A percentile compares a stretch with the other conserved stretches of the same genome.
Conservation (phyloP, 768 basidiomycete species). For the Ramaria sp. region DNA sequence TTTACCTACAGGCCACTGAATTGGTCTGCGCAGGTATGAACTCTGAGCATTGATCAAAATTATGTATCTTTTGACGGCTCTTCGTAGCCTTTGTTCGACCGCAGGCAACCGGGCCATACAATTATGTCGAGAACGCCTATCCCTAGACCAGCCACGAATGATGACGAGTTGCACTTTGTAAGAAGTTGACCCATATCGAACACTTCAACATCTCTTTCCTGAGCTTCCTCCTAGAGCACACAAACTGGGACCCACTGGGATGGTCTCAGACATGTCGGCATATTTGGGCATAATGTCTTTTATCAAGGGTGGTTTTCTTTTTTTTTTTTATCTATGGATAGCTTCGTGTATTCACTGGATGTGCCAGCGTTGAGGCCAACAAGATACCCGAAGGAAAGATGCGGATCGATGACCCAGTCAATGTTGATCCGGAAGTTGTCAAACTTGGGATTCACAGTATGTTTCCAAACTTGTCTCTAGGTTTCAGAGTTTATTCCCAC, state of each 20-base stretch:
- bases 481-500: not conserved
- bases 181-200: not conserved
- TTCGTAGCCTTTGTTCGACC: conserved; percentile 42
- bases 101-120: conserved; percentile 41
- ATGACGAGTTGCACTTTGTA: conserved; percentile 50
- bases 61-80: not conserved
- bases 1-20: conserved; percentile 6
- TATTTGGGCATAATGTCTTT: conserved; percentile 16
- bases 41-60: not conserved
- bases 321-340: too few species aligned
- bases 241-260: conserved; percentile 68
- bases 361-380: not conserved
- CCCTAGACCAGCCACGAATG: conserved; percentile 14
- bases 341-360: not conserved
- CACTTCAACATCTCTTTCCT: not conserved
- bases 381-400: not conserved
- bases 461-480: conserved; percentile 17
- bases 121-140: not conserved
- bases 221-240: conserved; percentile 37
- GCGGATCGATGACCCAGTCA: conserved; percentile 21
- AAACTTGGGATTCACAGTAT: conserved; percentile 59
- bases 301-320: conserved; percentile 1
- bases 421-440: conserved; percentile 34
- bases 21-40: conserved; percentile 1
- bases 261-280: conserved; percentile 47